Base-by-base conservation (phyloP, 2,329 filamentous ascomycete species). In the Diaporthe longicolla region DNA sequence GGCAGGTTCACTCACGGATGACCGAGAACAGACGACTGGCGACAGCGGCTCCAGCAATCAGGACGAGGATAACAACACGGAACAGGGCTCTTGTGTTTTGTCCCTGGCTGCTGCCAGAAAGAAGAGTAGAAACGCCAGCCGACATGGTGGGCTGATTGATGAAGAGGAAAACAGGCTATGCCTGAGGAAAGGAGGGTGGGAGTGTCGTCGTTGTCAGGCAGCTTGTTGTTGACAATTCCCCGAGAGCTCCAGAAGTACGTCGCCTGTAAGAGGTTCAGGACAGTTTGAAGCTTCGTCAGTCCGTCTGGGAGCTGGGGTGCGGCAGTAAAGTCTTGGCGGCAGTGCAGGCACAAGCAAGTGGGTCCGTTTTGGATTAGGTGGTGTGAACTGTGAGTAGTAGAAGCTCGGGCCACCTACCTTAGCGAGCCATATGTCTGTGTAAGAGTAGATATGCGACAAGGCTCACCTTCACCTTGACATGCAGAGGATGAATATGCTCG, bases 21-120 rank as follows among this genome's bases (percentile, higher is more conserved):
- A 99, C 97, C 81, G 95, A 98, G 89, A 99, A 99, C 79, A 99
- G 89, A 85, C 97, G 94, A 85, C 95, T 98, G 78, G 95, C 91
- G 82, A 98, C 91, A 78, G 96, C 95, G 76, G 97, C 95, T 74
- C 91, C 95, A 77, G 97, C 97, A 84, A 99, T 98, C 81, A 96
- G 91, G 81, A 89, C 89, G 79, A 99, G 91, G 86, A 99, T 99
- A 81, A 97, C 89, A 79, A 98, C 91, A 82, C 95, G 92, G 77
- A 99, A 88, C 80, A 98, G 86, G 77, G 94, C 93, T 83, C 95
- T 92, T 76, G 94, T 94, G 84, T 92, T 98, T 84, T 92, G 90
- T 81, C 92, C 92, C 79, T 93, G 94, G 82, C 91, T 93, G 83
- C 94, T 93, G 87, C 94, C 92, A 82, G 95, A 89, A 82, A 97